Conservation (phyloP, 169 alveolate species). For the Cryptosporidium ubiquitum region DNA sequence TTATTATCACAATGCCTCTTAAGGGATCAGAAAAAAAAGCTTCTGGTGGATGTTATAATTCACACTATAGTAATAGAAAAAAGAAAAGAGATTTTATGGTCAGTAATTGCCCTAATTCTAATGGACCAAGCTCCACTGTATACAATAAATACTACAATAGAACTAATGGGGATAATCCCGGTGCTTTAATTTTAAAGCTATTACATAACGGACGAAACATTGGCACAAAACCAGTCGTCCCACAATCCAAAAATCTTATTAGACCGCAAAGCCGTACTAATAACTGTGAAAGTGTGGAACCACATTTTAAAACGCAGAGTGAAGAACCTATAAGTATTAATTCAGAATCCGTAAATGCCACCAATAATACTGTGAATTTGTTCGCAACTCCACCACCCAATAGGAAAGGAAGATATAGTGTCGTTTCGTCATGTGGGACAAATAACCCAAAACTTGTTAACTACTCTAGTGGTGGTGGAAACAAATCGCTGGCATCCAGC, state of each 20-base stretch:
- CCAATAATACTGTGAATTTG: neutral
- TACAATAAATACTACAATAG: neutral
- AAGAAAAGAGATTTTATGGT: neutral
- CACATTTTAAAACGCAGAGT: neutral
- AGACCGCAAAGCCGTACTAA: slow-evolving; percentile 73
- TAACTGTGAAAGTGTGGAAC: slow-evolving; percentile 24
- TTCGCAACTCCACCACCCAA: slow-evolving; percentile 64
- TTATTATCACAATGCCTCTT: neutral
- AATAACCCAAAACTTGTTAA: slow-evolving; percentile 18
- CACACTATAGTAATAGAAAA: slow-evolving; percentile 17
- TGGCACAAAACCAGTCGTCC: neutral
- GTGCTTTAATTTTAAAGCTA: slow-evolving; percentile 44
- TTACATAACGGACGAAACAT: slow-evolving; percentile 38
- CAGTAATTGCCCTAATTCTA: neutral
- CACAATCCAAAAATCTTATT: slow-evolving; percentile 19
- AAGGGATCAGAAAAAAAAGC: slow-evolving; percentile 25
- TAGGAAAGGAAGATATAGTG: slow-evolving; percentile 49
- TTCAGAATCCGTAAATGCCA: neutral
- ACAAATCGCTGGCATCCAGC: slow-evolving; percentile 29
- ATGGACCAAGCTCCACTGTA: neutral
- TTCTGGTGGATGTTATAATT: neutral
- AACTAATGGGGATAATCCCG: slow-evolving; percentile 30
- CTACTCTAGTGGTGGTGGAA: slow-evolving; percentile 3
- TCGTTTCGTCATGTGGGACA: slow-evolving; percentile 35
- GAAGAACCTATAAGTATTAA: neutral